Evolutionary conservation across 306 rosid species (phyloP), one percentile per base, ranked within the genome.

Genomic region (Trifolium subterraneum): DNA sequence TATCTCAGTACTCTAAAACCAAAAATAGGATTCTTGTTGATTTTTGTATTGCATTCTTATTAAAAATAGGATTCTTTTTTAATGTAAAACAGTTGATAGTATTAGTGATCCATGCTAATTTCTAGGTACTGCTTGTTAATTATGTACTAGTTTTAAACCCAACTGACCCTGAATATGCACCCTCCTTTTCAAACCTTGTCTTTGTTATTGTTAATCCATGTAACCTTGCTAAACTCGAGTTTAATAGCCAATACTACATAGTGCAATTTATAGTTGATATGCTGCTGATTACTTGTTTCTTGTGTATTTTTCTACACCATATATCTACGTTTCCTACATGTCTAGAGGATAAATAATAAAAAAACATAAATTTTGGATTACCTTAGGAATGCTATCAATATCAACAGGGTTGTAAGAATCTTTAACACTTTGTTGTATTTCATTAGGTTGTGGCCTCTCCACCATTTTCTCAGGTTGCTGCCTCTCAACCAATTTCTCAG

Each of bases 201-300:
- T 13, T 13, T 60, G 9, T 60, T 60, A 8, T 29, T 60, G 39
- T 56, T 56, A 2, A 23, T 23, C 42, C 42, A 3, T 29, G 41
- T 59, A 59, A 27, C 19, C 64, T 59, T 59, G 19, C 11, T 59
- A 39, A 59, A 13, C 20, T 27, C 2, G 2, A 11, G 63, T 50
- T 18, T 47, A 33, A 25, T 67, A 10, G n/a, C 15, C 14, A 12
- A 36, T 19, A 20, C 74, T 66, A 9, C 39, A 0, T 27, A 70
- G 59, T 31, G 36, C 47, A n/a, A n/a, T 16, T 58, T 39, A 54
- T 66, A 45, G 56, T 33, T 54, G 44, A 29, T 39, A 52, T 65
- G n/a, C 58, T 39, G 59, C 64, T 74, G 29, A 64, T 18, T 50
- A 11, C 72, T 75, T 64, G 72, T 64, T 65, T 75, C n/a, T 5